Evolutionary conservation across 2,329 filamentous ascomycete species (phyloP).

Genomic region (Paramyrothecium roridum): DNA sequence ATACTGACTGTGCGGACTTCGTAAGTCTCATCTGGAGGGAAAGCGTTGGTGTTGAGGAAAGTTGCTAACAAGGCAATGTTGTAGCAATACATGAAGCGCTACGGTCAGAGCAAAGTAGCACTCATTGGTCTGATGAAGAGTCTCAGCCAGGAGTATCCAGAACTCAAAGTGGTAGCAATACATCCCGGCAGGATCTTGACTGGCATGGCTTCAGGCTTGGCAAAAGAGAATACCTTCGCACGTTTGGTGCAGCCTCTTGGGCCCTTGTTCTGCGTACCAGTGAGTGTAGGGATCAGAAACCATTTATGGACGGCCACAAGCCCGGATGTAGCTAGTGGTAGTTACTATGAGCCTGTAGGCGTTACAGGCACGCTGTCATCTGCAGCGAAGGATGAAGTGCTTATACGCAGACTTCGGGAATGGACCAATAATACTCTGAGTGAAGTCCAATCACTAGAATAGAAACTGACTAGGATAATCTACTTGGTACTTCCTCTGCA

Average conservation of each 20-base stretch:
- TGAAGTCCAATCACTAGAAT: neutral
- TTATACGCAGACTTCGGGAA: neutral
- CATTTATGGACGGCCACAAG: slow-evolving; percentile 34
- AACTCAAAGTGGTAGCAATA: slow-evolving; percentile 10
- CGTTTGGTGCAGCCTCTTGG: neutral
- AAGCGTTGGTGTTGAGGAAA: too few species aligned
- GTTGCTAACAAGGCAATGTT: too few species aligned
- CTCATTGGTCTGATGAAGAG: neutral
- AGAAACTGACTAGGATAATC: too few species aligned
- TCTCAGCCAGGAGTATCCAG: slow-evolving; percentile 5
- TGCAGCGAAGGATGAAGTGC: neutral
- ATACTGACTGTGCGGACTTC: neutral
- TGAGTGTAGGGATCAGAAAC: slow-evolving; percentile 25
- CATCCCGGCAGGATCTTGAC: slow-evolving; percentile 5
- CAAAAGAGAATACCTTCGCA: slow-evolving; percentile 1
- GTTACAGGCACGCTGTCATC: slow-evolving; percentile 6
- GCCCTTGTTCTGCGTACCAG: neutral
- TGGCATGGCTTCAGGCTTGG: slow-evolving; percentile 5
- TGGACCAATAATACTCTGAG: neutral
- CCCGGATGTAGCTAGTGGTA: slow-evolving; percentile 19
- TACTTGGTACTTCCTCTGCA: too few species aligned
- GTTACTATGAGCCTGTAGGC: slow-evolving; percentile 31
- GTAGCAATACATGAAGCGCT: slow-evolving; percentile 8
- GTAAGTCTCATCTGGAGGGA: neutral
- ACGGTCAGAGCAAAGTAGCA: slow-evolving; percentile 20